phyloP scores from a whole-genome alignment of 345 rosid species.

The Durio zibethinus region DNA sequence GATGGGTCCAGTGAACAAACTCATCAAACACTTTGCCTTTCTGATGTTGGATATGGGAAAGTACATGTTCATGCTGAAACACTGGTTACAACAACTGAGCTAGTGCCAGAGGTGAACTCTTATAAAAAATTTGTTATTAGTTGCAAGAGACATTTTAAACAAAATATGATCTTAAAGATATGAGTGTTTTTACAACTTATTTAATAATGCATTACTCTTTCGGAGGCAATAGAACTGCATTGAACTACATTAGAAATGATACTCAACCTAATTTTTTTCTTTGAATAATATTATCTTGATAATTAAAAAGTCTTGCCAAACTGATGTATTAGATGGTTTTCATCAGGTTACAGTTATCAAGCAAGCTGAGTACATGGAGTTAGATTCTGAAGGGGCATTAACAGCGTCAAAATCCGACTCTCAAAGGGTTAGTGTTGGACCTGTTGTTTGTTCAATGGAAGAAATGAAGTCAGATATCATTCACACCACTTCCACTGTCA shows the following conservation, averaged over 20 bases:
- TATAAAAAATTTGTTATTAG: slow-evolving; percentile 5
- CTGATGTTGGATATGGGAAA: slow-evolving; percentile 35
- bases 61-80: slow-evolving; percentile 23
- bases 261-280: slow-evolving; percentile 2
- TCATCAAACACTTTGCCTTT: slow-evolving; percentile 28
- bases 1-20: slow-evolving; percentile 33
- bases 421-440: slow-evolving; percentile 23
- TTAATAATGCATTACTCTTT: neutral
- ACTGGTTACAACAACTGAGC: slow-evolving; percentile 21
- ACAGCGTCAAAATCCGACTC: slow-evolving; percentile 18
- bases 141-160: slow-evolving; percentile 1
- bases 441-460: slow-evolving; percentile 25
- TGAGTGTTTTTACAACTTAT: neutral
- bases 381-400: slow-evolving; percentile 17
- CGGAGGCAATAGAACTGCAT: slow-evolving; percentile 10
- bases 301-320: slow-evolving; percentile 17
- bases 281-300: slow-evolving; percentile 1
- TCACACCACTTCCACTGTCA: slow-evolving; percentile 24
- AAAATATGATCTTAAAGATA: neutral
- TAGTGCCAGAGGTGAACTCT: slow-evolving; percentile 37
- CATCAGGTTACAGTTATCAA: slow-evolving; percentile 34
- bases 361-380: slow-evolving; percentile 23
- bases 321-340: slow-evolving; percentile 30
- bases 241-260: neutral
- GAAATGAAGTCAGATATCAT: slow-evolving; percentile 25